phyloP scores from a whole-genome alignment of 2,329 filamentous ascomycete genomes.

The Ophiostoma populinum region DNA sequence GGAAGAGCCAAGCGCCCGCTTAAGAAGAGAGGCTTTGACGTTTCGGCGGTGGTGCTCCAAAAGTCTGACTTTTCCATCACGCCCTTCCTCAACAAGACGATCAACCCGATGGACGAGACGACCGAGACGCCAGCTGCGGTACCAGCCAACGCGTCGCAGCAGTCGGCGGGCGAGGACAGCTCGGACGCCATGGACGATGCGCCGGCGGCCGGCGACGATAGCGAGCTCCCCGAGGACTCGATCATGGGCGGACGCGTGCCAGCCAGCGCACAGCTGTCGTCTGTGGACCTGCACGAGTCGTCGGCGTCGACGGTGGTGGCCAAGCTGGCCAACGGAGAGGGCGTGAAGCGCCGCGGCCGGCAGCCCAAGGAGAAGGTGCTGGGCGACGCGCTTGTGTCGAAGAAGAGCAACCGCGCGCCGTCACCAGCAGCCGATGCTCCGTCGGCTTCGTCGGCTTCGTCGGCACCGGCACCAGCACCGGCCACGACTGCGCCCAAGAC shows the following conservation, averaged over 20 bases:
- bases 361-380: conserved; percentile 26
- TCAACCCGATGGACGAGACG: conserved; percentile 30
- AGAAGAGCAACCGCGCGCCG: conserved; percentile 21
- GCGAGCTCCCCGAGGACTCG: conserved; percentile 9
- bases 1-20: conserved; percentile 19
- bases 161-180: not conserved
- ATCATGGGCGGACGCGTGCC: conserved; percentile 7
- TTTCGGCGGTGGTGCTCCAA: conserved; percentile 52
- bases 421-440: conserved; percentile 14
- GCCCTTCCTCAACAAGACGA: conserved; percentile 62
- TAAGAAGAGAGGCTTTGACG: conserved; percentile 41
- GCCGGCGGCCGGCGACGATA: conserved; percentile 10
- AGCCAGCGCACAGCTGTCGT: conserved; percentile 1
- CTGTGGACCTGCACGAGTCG: conserved; percentile 1
- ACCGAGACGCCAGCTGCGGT: conserved; percentile 9
- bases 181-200: not conserved
- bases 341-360: conserved; percentile 25
- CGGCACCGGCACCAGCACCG: not conserved
- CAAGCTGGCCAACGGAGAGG: conserved; percentile 7
- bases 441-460: conserved; percentile 3
- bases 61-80: conserved; percentile 92
- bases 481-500: conserved; percentile 13
- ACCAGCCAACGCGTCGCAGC: conserved; percentile 4
- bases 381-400: conserved; percentile 26
- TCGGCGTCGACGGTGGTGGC: not conserved